Conservation (phyloP, 495 filamentous ascomycete species). For the Penicillium angulare region DNA sequence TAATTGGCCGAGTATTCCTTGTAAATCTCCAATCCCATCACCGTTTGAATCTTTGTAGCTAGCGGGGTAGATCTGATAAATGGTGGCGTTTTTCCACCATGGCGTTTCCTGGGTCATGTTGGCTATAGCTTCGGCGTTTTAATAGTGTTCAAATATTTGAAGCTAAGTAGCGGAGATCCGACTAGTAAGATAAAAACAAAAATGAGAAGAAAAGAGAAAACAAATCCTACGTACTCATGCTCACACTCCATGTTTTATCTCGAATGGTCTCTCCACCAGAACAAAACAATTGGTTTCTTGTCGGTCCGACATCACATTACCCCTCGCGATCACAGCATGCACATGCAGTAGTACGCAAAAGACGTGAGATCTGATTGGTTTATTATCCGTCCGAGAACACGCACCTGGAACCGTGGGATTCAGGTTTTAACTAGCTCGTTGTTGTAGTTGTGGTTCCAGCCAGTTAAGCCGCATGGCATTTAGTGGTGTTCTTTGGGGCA, state of each 20-base stretch:
- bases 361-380: constrained; percentile 3
- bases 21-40: constrained; percentile 56
- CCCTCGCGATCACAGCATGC: background rate
- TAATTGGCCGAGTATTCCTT: constrained; percentile 56
- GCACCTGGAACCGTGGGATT: too few relatives aligned
- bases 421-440: too few relatives aligned
- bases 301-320: constrained; percentile 13
- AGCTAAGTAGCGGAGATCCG: background rate
- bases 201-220: background rate
- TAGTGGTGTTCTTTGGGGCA: too few relatives aligned
- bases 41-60: constrained; percentile 40
- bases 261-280: background rate
- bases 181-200: background rate
- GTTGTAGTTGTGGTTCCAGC: too few relatives aligned
- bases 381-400: constrained; percentile 1
- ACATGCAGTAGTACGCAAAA: too few relatives aligned
- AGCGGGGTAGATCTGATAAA: constrained; percentile 44
- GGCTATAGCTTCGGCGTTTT: background rate
- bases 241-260: constrained; percentile 2
- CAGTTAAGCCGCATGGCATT: too few relatives aligned
- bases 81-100: constrained; percentile 41
- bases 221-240: background rate
- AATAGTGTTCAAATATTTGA: background rate
- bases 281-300: constrained; percentile 6
- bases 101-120: constrained; percentile 7